These are phyloP conservation scores for Lichtheimia hyalospora DNA, from an alignment of 371 early-diverging fungal species.

Conservation along the genomic window DNA sequence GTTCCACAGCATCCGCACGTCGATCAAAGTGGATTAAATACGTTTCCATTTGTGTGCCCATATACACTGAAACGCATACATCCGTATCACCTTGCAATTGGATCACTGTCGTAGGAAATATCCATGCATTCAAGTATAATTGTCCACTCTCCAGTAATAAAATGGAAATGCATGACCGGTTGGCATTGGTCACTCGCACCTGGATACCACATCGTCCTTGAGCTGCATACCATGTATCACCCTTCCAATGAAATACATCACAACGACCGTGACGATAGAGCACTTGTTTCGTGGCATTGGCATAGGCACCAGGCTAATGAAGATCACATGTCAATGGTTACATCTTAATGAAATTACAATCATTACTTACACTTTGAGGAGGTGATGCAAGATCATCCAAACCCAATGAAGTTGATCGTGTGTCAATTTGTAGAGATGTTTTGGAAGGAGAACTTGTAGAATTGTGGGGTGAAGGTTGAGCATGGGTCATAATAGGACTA, in stretches of 20 bases:
- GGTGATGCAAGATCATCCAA: constrained; percentile 27
- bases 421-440: neutral
- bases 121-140: constrained; percentile 50
- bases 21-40: constrained; percentile 42
- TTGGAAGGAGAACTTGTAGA: neutral
- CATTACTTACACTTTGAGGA: constrained; percentile 30
- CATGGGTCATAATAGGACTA: too few species aligned
- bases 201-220: constrained; percentile 37
- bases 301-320: constrained; percentile 15
- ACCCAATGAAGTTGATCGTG: neutral
- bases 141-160: constrained; percentile 32
- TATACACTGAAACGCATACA: constrained; percentile 34
- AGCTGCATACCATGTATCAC: constrained; percentile 44
- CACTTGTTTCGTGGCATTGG: constrained; percentile 27
- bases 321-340: too few species aligned
- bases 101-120: constrained; percentile 33
- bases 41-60: constrained; percentile 39
- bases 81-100: constrained; percentile 38
- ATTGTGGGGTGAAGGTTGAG: too few species aligned
- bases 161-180: constrained; percentile 39
- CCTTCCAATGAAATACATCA: constrained; percentile 50
- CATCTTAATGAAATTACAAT: too few species aligned
- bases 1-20: constrained; percentile 27
- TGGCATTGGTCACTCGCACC: constrained; percentile 32
- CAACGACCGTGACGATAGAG: constrained; percentile 35